Evolutionary conservation across 2,329 filamentous ascomycete genomes (phyloP), one percentile per base, ranked within the genome.

Genomic region (Clonostachys rosea): DNA sequence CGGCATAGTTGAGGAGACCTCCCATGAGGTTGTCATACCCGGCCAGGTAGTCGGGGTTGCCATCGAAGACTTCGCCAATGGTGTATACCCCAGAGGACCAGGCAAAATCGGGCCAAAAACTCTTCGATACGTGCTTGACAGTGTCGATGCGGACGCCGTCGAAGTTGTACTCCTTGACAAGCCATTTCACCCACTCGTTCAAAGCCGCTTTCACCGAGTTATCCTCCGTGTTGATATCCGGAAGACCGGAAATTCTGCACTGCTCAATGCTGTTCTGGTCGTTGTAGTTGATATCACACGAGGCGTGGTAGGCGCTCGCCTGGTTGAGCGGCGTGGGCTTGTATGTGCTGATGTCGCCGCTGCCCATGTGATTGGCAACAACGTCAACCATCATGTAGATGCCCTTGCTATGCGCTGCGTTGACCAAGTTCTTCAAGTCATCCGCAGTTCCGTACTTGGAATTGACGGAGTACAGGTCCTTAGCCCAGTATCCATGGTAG

Each of bases 91-190:
- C 81, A 2, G 79, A 71, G 3, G 73, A 75, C 7, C 67, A 54
- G 18, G 71, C 64, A 53, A 84, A 86, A 0, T 56, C 61, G 0
- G 76, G 64, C 68, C 80, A 83, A 61, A 83, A 86, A 11, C 68
- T 69, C 50, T 75, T 74, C 51, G 81, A 71, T 13, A 84, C 78
- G 58, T 84, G 79, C 61, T 81, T 83, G 51, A 79, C 79, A 0
- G 78, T 82, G 52, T 84, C 81, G 53, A 84, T 76, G 34, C 81
- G 76, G 11, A 83, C 65, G 4, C 80, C 79, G 57, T 82, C 81
- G 67, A 86, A 81, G 16, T 68, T 70, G 57, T 85, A 87, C 51
- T 81, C 78, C 4, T 69, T 59, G 3, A 87, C 75, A 1, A 87
- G 66, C 40, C 67, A 66, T 16, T 59, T 60, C 54, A 87, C 70